Evolutionary conservation across 768 basidiomycete species (phyloP).

Genomic region (Boletus fagicola): DNA sequence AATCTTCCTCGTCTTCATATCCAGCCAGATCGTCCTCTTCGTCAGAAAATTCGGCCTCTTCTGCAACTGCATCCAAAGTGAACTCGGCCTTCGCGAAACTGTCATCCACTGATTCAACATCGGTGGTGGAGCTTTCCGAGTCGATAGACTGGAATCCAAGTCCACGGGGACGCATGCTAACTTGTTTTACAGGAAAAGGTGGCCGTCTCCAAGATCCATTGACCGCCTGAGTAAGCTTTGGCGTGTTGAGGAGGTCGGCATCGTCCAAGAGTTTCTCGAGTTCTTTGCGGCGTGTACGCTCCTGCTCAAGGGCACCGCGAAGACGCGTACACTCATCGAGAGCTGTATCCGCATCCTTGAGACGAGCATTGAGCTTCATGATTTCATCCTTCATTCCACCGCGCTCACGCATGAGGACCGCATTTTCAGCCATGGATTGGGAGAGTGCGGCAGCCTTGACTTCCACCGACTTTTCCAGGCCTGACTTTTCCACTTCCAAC

Average conservation of each 20-base stretch:
- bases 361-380: conserved; percentile 30
- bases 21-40: conserved; percentile 59
- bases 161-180: conserved; percentile 40
- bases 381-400: conserved; percentile 31
- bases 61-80: conserved; percentile 54
- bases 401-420: conserved; percentile 26
- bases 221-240: conserved; percentile 32
- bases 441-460: conserved; percentile 32
- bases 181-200: conserved; percentile 22
- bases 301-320: conserved; percentile 37
- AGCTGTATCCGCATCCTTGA: conserved; percentile 28
- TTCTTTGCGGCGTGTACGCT: conserved; percentile 41
- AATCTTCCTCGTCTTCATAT: conserved; percentile 71
- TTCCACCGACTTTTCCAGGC: conserved; percentile 49
- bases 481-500: conserved; percentile 65
- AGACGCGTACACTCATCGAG: conserved; percentile 30
- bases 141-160: conserved; percentile 60
- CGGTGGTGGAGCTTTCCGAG: conserved; percentile 62
- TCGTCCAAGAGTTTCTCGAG: conserved; percentile 55
- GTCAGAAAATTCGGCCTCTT: conserved; percentile 45
- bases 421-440: conserved; percentile 29
- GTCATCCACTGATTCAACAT: conserved; percentile 61
- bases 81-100: conserved; percentile 41
- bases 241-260: conserved; percentile 44
- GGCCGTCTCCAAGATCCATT: conserved; percentile 16